Base-by-base conservation (phyloP, 2,329 filamentous ascomycete species). In the Ceratocystis lukuohia region DNA sequence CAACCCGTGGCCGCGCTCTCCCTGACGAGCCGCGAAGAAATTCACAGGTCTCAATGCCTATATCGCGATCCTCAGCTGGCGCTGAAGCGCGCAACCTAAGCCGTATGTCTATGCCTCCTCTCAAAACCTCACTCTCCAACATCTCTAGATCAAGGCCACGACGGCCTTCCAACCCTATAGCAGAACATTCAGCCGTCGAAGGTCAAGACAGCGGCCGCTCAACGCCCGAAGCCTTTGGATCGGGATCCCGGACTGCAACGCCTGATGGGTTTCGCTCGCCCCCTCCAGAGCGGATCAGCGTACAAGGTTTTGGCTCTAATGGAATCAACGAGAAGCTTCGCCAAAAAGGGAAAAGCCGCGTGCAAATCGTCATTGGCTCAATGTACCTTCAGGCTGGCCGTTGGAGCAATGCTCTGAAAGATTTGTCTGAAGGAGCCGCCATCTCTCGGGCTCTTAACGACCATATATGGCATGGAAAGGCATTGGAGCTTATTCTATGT, bases 391-490 rank as follows among this genome's bases (percentile, higher is more conserved):
- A 92, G 75, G 88, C 91, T 65, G 94, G 94, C 30, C 85, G 91
- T 69, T 96, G 94, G 91, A 84, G 81, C 61, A 92, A 97, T 76
- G 92, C 93, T 6, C 75, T 97, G 59, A 88, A 85, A 73, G 90
- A 96, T 73, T 82, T 96, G 25, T 80, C 85, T 8, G 93, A 96
- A 68, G 90, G 88, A 65, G 91, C 89, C 1, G 83, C 83, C 8
- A 84, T 87, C 70, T 88, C 91, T 17, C 88, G 90, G 71, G 86
- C 85, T 46, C 83, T 89, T 67, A 92, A 91, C 71, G 94, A 99
- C 75, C 90, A 96, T 75, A 75, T 97, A n/a, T 99, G 94, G 93
- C 91, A 96, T 76, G 94, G 89, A 20, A 97, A 97, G 76, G 92
- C 91, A 0, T 80, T 99, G 22, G 95, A 99, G 73, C 85, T 92